Evolutionary conservation across 2,329 filamentous ascomycete species (phyloP).

Genomic region (Fusarium dimerum): DNA sequence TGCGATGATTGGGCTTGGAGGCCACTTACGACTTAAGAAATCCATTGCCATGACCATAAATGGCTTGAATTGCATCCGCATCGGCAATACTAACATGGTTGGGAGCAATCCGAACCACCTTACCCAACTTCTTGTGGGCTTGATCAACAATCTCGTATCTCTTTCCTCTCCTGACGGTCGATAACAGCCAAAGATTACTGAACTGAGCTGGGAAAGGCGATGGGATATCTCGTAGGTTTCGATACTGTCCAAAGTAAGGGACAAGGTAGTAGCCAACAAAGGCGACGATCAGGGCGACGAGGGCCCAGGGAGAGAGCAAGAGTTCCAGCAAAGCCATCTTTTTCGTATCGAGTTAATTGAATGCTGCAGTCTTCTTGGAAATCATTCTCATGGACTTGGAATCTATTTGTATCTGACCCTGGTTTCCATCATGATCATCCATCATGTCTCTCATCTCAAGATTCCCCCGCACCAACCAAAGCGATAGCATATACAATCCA

Average conservation of each 20-base stretch:
- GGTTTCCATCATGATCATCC: too few relatives aligned
- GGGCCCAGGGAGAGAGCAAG: conserved; percentile 22
- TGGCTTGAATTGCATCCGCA: conserved; percentile 68
- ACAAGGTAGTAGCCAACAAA: conserved; percentile 19
- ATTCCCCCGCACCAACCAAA: too few relatives aligned
- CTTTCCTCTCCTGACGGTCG: conserved; percentile 63
- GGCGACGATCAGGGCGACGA: conserved; percentile 7
- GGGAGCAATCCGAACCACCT: conserved; percentile 79
- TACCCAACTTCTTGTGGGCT: conserved; percentile 73
- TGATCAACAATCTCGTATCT: conserved; percentile 66
- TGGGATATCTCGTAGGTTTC: conserved; percentile 55
- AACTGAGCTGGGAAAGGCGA: conserved; percentile 66
- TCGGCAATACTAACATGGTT: conserved; percentile 83
- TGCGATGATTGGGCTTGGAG: fast-evolving
- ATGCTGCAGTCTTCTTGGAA: too few relatives aligned
- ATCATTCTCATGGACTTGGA: too few relatives aligned
- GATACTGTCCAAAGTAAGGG: conserved; percentile 56
- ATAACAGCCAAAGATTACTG: conserved; percentile 78
- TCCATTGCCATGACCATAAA: conserved; percentile 81
- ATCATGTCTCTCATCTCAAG: too few relatives aligned
- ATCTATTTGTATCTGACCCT: too few relatives aligned
- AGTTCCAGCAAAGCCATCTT: conserved; percentile 23
- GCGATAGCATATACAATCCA: too few relatives aligned
- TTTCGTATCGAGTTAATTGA: too few relatives aligned
- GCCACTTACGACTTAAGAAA: conserved; percentile 69